Evolutionary conservation across 2,329 filamentous ascomycete species (phyloP), one percentile per base, ranked within the genome.

Genomic region (Fonsecaea monophora): DNA sequence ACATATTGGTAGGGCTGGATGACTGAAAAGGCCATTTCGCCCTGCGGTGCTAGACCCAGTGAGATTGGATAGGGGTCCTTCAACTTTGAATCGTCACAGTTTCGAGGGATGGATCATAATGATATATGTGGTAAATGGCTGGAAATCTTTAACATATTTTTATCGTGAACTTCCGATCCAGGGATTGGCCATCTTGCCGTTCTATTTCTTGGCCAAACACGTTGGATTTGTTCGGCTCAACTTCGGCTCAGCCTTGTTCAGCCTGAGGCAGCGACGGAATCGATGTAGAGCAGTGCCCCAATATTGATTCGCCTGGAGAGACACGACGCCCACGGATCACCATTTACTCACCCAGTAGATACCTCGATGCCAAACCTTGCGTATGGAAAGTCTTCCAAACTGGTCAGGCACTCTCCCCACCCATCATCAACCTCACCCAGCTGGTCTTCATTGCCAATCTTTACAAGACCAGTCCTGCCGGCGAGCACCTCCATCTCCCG

Each of bases 401-500:
- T 85, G 25, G 73, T 65, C 68, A 87, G 74, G 64, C 86, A 72
- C 71, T 83, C 81, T 0, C 78, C 87, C 83, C 84, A 89, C 1
- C 87, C 87, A 79, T 90, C 88, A 25, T 82, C 83, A 59, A 88
- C 75, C 74, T 84, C 78, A 0, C 87, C 87, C 2, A 83, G 82
- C 7, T 34, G 34, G 55, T 76, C 76, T 0, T 85, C 85, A 75
- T 72, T 73, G 74, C 81, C 73, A 57, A 77, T 73, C 64, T 69
- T 69, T 25, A 72, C 73, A 62, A 74, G 78, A 60, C 85, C 85
- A 32, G 90, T 93, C 72, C 88, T 81, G 0, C 93, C 94, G 0
- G 95, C 94, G 25, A 98, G 81, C 2, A 98, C 92, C 76, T 93
- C 87, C 8, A 84, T 85, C 81, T 96, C 92, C 50, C 89, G 85